These are phyloP conservation scores for Aspergillus sp. DNA, from an alignment of 2,329 filamentous ascomycete species.

Conservation along the genomic window DNA sequence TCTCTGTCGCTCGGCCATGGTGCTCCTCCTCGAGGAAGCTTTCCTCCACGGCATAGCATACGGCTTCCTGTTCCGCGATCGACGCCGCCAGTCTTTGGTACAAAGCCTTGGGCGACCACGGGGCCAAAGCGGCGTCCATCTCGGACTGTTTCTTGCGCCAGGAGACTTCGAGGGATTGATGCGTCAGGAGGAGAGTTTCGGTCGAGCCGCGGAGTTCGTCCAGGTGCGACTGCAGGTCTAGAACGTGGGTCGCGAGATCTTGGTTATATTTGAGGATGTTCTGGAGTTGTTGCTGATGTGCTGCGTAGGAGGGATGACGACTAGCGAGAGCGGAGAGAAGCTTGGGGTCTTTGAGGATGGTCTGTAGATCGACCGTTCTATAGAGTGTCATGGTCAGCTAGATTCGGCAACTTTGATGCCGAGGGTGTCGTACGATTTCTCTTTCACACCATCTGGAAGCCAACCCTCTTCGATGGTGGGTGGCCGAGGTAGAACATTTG, in stretches of 20 bases:
- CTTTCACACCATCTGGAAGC: constrained; percentile 73
- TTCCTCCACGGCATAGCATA: constrained; percentile 83
- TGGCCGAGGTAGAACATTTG: constrained; percentile 24
- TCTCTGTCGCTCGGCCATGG: constrained; percentile 63
- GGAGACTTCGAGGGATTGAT: constrained; percentile 85
- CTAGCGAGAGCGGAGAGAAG: constrained; percentile 76
- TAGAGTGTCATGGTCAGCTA: not conserved
- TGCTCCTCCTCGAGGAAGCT: constrained; percentile 74
- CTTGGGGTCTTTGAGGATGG: constrained; percentile 68
- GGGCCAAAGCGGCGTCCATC: constrained; percentile 79
- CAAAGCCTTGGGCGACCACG: constrained; percentile 81
- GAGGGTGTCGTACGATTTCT: constrained; percentile 69
- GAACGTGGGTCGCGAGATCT: constrained; percentile 57
- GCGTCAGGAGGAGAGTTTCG: constrained; percentile 76
- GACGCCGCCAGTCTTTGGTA: constrained; percentile 77
- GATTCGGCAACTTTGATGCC: constrained; percentile 1
- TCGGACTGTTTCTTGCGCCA: constrained; percentile 87
- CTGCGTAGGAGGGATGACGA: constrained; percentile 68
- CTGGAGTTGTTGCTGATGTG: constrained; percentile 64
- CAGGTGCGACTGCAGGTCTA: constrained; percentile 49
- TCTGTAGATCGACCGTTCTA: constrained; percentile 58
- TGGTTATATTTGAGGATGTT: constrained; percentile 70
- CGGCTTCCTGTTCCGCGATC: constrained; percentile 76
- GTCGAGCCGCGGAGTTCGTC: constrained; percentile 60
- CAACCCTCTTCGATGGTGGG: constrained; percentile 61